Base-by-base conservation (phyloP, 2,329 filamentous ascomycete species). In the Calonectria leucothoes region DNA sequence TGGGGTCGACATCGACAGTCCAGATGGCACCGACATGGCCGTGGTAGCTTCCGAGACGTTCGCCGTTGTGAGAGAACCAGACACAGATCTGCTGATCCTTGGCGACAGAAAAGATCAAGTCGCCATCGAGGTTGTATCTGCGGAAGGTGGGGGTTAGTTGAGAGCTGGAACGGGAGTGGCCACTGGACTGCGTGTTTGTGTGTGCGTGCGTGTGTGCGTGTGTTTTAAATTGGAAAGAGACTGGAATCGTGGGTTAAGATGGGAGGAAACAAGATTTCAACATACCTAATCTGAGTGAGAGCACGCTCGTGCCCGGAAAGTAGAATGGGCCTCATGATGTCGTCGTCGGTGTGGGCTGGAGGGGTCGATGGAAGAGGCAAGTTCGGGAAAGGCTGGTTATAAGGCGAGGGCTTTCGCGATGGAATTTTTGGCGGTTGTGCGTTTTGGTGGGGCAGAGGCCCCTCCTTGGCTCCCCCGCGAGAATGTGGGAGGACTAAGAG, bases 1-100 rank as follows among this genome's bases (percentile, higher is more conserved):
- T 95, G 78, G 96, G 96, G 88, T 98, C 95, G 83, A 98, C 94
- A 84, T 99, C 97, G 86, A 99, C 94, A 76, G 97, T 98, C 97
- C 97, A 99, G 89, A 99, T 94, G 82, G 97, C 96, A 87, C 97
- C 97, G 86, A 97, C 94, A 88, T 99, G 97, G 85, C 97, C 97
- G 84, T 95, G 93, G 89, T 98, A 99, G 81, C 96, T 97, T 82
- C 97, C 97, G 82, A 98, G 91, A 82, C 97, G 94, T 90, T 99
- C 97, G 88, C 97, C 97, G 87, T 99, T 99, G 89, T 97, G 95
- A 78, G 95, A 94, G 88, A 92, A 98, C 97, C 97, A 99, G 78
- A 92, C 96, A 90, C 96, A 98, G 82, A 98, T 95, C 83, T 97
- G 92, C 88, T 98, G 96, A 87, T 98, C 96, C 89, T 98, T 98